Conservation (phyloP, 805 yeast genomes). For the Starmerella scarabaei region DNA sequence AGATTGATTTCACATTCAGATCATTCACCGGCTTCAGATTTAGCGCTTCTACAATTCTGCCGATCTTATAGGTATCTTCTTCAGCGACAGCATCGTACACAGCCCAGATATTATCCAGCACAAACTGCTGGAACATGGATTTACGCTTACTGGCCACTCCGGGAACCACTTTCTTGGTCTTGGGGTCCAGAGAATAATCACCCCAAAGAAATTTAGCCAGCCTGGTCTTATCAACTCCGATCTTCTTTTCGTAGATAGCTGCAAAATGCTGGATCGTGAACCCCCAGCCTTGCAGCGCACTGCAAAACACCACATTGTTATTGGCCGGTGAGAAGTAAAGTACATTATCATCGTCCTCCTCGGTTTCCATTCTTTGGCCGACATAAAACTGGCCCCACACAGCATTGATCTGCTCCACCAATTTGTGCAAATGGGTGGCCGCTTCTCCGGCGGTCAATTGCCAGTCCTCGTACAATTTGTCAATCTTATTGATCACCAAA, state of each 20-base stretch:
- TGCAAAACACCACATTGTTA: conserved; percentile 72
- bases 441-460: conserved; percentile 77
- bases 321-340: conserved; percentile 86
- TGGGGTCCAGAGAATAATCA: conserved; percentile 78
- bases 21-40: conserved; percentile 50
- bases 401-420: conserved; percentile 87
- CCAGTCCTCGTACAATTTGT: conserved; percentile 69
- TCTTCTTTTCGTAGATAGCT: conserved; percentile 65
- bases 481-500: conserved; percentile 81
- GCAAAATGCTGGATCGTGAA: conserved; percentile 83
- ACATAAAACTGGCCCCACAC: conserved; percentile 87
- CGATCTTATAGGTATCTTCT: conserved; percentile 56
- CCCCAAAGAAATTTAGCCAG: conserved; percentile 92
- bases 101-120: conserved; percentile 85
- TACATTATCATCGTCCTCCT: conserved; percentile 68
- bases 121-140: conserved; percentile 76
- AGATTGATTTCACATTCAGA: conserved; percentile 39
- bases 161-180: conserved; percentile 68
- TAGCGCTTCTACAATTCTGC: conserved; percentile 60
- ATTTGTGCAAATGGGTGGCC: conserved; percentile 58
- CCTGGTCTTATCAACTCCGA: conserved; percentile 70
- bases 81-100: conserved; percentile 59
- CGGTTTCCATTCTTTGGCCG: conserved; percentile 47
- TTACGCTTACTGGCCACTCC: conserved; percentile 39
- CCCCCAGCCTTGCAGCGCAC: conserved; percentile 97